Percentiles rank a stretch among this genome's conserved stretches.
These are phyloP conservation scores for Fagus crenata DNA, from an alignment of 306 rosid genomes.

Conservation along the genomic window DNA sequence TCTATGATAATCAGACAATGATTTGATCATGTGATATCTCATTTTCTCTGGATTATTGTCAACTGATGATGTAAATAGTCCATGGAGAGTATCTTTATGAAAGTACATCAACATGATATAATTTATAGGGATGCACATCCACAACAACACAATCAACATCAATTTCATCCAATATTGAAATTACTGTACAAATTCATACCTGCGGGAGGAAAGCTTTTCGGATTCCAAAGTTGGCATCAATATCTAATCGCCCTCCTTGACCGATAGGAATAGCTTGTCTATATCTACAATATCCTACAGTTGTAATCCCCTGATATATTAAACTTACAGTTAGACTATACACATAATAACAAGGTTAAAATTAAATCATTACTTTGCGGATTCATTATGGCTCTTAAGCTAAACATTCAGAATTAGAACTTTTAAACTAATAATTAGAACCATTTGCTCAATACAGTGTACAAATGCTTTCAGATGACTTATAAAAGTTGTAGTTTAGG, in stretches of 20 bases:
- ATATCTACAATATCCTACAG: conserved; percentile 82
- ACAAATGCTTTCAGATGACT: not conserved
- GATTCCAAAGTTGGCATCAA: conserved; percentile 69
- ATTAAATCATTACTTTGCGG: not conserved
- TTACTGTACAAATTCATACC: conserved; percentile 40
- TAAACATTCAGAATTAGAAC: not conserved
- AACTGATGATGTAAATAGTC: not conserved
- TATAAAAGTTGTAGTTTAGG: not conserved
- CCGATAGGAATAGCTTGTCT: conserved; percentile 84
- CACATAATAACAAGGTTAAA: not conserved
- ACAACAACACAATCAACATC: not conserved
- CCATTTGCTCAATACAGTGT: not conserved
- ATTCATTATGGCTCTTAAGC: not conserved
- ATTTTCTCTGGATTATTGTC: not conserved
- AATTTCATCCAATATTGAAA: conserved; percentile 1
- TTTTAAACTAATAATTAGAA: not conserved
- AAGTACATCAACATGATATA: not conserved
- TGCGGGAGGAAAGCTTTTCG: conserved; percentile 91
- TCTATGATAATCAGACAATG: not conserved
- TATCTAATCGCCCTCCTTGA: conserved; percentile 61
- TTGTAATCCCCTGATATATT: conserved; percentile 62
- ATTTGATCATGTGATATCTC: not conserved
- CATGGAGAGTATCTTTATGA: not conserved
- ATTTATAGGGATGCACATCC: not conserved
- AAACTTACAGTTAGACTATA: conserved; percentile 3